Evolutionary conservation across 805 yeast genomes (phyloP), one percentile per base, ranked within the genome.

Genomic region (Candida tammaniensis): DNA sequence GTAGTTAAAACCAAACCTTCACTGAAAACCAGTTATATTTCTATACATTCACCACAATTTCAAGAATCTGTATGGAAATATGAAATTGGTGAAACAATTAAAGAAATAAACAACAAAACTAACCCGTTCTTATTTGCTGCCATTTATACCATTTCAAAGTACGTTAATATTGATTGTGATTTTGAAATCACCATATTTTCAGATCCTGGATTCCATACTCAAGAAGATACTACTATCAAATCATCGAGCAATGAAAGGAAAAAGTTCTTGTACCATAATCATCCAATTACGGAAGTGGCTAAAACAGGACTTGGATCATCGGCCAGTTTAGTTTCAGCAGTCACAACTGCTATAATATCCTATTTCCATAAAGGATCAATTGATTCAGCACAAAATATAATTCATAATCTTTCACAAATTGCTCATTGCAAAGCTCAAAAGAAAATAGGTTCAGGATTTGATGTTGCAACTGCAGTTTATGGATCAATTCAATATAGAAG

Each of bases 281-380:
- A 54, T 16, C 67, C 76, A 11, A 86, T 93, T 36, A 67, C 74
- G 0, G 64, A 82, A 22, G 95, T 88, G 5, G 79, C 96, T 2
- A 93, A 93, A 54, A 93, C 98, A 0, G 98, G 98, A 0, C 68
- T 93, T 31, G 98, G 98, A 1, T 87, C 96, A 9, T 87, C 96
- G 20, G 98, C 98, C 0, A 96, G 96, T 0, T 68, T 93, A 38
- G 95, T 86, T 2, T 75, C 94, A 1, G 89, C 84, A 1, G 68
- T 89, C 2, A 76, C 86, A 0, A 73, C 95, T 0, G 83, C 89
- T 0, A 51, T 93, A 29, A 53, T 80, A 6, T 65, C 82, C 4
- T 61, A 66, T 31, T 76, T 72, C 44, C 27, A 31, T 4, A 35
- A 32, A 12, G 47, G 49, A 6, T 47, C 55, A 16, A 36, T 35